Base-by-base conservation (phyloP, 176 grass and related monocot genomes). In the Bonia amplexicaulis region DNA sequence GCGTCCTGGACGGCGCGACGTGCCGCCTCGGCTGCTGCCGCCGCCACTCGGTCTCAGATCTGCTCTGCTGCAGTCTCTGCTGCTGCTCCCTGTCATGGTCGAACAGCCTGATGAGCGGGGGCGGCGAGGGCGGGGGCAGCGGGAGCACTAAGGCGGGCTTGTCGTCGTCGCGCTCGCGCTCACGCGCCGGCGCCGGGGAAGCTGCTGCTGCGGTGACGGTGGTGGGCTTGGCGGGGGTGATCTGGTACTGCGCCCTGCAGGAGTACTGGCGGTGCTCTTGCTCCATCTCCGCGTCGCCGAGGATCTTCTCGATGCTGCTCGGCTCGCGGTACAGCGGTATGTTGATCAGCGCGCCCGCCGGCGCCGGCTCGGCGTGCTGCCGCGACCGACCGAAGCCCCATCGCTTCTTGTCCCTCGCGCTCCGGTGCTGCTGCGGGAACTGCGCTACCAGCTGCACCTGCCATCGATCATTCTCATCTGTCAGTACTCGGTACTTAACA, bases 281-380 rank as follows among this genome's bases (percentile, higher is more conserved):
- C 48, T 97, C 94, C 84, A 74, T 94, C 29, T 99, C 96, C 8
- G 88, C 90, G 84, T 99, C 96, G 76, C 86, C 91, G 35, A 99
- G 78, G 79, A 99, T 99, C 84, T 96, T 94, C 83, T 99, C 96
- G 89, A 96, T 92, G 89, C 96, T 99, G 90, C 96, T 99, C 40
- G 96, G 96, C 84, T 96, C 86, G 67, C 93, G 91, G 87, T 87
- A 90, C 82, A 99, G 81, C 17, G 93, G 93, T 79, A 92, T 91
- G 80, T 82, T 90, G 55, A 90, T 90, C 73, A 95, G 84, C 60
- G 94, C 84, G 35, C 81, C 89, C 80, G 88, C 71, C 4, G 82
- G 29, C 51, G 75, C 69, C 51, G 85, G 20, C 64, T 87, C 89
- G 62, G 76, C 85, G 33, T 80, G 85, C 81, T 16, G 76, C 70